These are phyloP conservation scores for Diaporthe sp. DNA, from an alignment of 2,329 filamentous ascomycete genomes.

Conservation along the genomic window DNA sequence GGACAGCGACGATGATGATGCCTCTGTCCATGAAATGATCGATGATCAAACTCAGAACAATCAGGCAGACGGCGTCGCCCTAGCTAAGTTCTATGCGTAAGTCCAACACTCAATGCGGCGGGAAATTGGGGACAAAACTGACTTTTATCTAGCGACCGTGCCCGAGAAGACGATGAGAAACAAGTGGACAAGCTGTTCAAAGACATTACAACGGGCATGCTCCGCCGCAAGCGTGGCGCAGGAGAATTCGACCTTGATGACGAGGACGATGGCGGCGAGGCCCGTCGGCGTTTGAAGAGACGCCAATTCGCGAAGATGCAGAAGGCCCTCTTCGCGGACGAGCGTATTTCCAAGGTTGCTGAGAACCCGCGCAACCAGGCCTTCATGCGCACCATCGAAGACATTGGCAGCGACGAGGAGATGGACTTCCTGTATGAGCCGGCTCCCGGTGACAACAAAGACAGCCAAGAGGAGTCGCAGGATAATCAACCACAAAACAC, in stretches of 20 bases:
- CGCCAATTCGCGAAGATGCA: slow-evolving; percentile 92
- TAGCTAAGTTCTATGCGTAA: slow-evolving; percentile 91
- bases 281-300: slow-evolving; percentile 82
- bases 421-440: slow-evolving; percentile 72
- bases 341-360: slow-evolving; percentile 90
- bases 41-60: slow-evolving; percentile 82
- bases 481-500: slow-evolving; percentile 46
- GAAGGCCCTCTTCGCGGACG: slow-evolving; percentile 86
- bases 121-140: background rate
- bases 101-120: slow-evolving; percentile 51
- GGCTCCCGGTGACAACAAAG: slow-evolving; percentile 51
- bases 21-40: slow-evolving; percentile 85
- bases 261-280: slow-evolving; percentile 87
- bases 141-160: slow-evolving; percentile 70
- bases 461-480: slow-evolving; percentile 48
- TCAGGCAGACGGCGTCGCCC: slow-evolving; percentile 80
- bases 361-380: slow-evolving; percentile 89
- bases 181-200: slow-evolving; percentile 91
- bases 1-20: slow-evolving; percentile 80
- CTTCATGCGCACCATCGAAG: slow-evolving; percentile 90
- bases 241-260: slow-evolving; percentile 85
- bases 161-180: slow-evolving; percentile 84
- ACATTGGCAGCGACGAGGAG: slow-evolving; percentile 80
- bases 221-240: slow-evolving; percentile 84
- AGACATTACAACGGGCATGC: slow-evolving; percentile 88